These are phyloP conservation scores for Eucalyptus grandis DNA, from an alignment of 345 rosid genomes.

Conservation along the genomic window DNA sequence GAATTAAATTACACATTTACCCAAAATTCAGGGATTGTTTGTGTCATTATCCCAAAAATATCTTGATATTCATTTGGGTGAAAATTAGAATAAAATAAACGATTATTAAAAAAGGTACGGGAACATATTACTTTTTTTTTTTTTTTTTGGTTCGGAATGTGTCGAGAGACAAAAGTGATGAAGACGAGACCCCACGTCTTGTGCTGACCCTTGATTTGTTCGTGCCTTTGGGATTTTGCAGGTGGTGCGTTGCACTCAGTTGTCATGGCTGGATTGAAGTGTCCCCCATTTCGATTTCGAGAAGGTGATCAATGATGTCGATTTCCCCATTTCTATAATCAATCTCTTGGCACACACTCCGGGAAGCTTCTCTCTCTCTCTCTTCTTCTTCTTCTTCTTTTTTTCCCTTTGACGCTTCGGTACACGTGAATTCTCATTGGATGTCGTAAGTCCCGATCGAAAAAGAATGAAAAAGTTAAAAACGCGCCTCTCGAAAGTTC, in stretches of 20 bases:
- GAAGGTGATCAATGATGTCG: background rate
- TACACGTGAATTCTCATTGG: background rate
- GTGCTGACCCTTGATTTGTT: background rate
- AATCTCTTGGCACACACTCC: background rate
- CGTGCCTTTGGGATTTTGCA: slow-evolving; percentile 2
- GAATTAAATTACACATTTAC: accelerated
- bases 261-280: background rate
- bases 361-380: background rate
- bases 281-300: background rate
- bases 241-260: slow-evolving; percentile 30
- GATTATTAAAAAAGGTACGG: background rate
- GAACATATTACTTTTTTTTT: background rate
- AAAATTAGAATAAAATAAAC: background rate
- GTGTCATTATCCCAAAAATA: too few relatives aligned
- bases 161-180: background rate
- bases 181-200: background rate
- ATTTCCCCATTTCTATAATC: background rate
- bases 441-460: background rate
- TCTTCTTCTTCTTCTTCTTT: accelerated
- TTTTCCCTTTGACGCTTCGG: background rate
- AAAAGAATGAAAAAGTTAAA: background rate
- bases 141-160: accelerated
- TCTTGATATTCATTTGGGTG: background rate
- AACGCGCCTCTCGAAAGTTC: background rate
- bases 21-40: accelerated